Percentiles rank a stretch among this genome's conserved stretches.
Conservation (phyloP, 2,329 filamentous ascomycete species). For the Tolypocladium nubicola region DNA sequence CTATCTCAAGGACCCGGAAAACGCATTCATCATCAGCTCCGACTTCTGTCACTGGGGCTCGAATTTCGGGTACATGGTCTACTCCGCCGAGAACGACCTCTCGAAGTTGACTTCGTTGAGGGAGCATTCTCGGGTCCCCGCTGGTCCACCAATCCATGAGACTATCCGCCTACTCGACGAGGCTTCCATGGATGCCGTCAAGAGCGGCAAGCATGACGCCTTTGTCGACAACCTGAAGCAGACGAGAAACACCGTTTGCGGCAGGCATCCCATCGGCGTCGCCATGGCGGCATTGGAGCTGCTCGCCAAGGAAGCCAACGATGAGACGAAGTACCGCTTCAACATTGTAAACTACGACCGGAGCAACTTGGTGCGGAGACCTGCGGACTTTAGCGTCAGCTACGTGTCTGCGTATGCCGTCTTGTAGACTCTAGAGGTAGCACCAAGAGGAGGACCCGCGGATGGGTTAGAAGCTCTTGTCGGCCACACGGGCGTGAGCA, state of each 20-base stretch:
- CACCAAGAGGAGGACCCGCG: background rate
- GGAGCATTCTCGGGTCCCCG: constrained; percentile 19
- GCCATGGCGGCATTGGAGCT: constrained; percentile 79
- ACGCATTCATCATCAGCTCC: constrained; percentile 80
- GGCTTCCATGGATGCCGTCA: constrained; percentile 74
- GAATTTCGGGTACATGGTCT: constrained; percentile 73
- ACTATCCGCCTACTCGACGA: constrained; percentile 74
- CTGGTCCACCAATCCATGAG: constrained; percentile 57
- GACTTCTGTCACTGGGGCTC: constrained; percentile 96
- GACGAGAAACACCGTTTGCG: constrained; percentile 88
- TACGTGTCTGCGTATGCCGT: constrained; percentile 90
- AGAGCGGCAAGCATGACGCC: constrained; percentile 57
- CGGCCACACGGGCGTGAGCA: background rate
- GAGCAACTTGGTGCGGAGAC: constrained; percentile 60
- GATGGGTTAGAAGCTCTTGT: background rate
- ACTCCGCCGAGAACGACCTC: constrained; percentile 37
- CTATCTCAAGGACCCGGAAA: constrained; percentile 64
- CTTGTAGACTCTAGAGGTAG: constrained; percentile 30
- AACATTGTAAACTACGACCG: constrained; percentile 79
- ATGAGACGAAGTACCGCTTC: constrained; percentile 47
- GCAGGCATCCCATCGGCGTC: constrained; percentile 87
- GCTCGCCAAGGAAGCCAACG: constrained; percentile 30
- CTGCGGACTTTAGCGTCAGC: constrained; percentile 77
- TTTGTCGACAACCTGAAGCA: constrained; percentile 60
- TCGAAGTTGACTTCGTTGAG: constrained; percentile 28